A percentile compares a stretch with the other conserved stretches of the same genome.
These are phyloP conservation scores for Effrenium voratum DNA, from an alignment of 73 alveolate genomes.

Conservation along the genomic window DNA sequence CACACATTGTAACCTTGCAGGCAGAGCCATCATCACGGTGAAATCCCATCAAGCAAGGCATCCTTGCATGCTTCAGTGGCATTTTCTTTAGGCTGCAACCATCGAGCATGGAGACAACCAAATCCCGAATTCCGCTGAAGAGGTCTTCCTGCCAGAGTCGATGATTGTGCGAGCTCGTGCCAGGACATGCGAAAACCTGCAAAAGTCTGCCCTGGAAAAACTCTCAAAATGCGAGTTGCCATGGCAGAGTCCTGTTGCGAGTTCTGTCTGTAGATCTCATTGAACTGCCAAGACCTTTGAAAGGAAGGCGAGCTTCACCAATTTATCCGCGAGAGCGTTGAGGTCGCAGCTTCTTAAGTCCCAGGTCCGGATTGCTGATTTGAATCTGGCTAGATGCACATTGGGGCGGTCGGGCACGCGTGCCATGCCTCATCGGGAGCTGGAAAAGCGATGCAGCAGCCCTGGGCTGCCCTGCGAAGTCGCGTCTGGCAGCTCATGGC, in stretches of 20 bases:
- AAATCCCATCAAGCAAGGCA: not conserved
- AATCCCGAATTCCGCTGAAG: slow-evolving; percentile 76
- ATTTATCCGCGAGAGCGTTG: not conserved
- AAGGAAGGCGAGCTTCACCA: not conserved
- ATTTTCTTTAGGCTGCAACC: not conserved
- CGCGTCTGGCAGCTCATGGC: not conserved
- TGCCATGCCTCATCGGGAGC: slow-evolving; percentile 70
- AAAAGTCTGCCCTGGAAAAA: not conserved
- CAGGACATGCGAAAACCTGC: not conserved
- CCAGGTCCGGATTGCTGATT: slow-evolving; percentile 81
- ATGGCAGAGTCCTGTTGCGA: slow-evolving; percentile 22
- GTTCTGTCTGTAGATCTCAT: slow-evolving; percentile 79
- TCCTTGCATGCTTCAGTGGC: not conserved
- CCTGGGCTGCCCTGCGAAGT: slow-evolving; percentile 56
- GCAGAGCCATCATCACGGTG: not conserved
- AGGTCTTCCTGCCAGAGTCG: slow-evolving; percentile 65
- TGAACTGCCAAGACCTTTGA: slow-evolving; percentile 82
- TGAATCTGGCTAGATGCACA: slow-evolving; percentile 9
- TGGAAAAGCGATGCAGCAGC: slow-evolving; percentile 87
- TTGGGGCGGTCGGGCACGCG: not conserved
- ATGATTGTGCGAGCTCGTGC: not conserved
- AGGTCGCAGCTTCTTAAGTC: slow-evolving; percentile 30
- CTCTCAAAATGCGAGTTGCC: not conserved
- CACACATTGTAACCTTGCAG: slow-evolving; percentile 81
- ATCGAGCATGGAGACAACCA: slow-evolving; percentile 89